Conservation (phyloP, 2,329 filamentous ascomycete species). For the Claviceps quebecensis region DNA sequence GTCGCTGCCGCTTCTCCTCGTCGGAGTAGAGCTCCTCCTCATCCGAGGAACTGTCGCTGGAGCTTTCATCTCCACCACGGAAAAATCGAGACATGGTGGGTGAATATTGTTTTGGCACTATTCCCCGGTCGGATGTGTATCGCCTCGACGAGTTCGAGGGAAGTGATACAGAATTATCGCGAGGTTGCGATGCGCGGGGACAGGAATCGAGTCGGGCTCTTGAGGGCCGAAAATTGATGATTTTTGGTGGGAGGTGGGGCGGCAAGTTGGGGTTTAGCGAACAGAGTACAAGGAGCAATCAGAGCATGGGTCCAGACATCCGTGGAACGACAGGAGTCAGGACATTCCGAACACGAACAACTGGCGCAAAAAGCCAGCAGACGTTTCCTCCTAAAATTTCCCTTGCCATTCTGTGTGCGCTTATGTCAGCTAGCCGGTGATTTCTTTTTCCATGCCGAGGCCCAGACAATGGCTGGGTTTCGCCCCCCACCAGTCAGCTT, state of each 20-base stretch:
- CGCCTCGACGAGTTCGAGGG: conserved; percentile 9
- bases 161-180: conserved; percentile 10
- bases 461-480: neutral
- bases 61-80: conserved; percentile 81
- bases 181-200: conserved; percentile 21
- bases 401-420: conserved; percentile 2
- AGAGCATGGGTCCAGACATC: neutral
- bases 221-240: conserved; percentile 25
- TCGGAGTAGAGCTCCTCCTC: conserved; percentile 83
- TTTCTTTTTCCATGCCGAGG: conserved; percentile 1
- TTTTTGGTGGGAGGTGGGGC: conserved; percentile 30
- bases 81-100: conserved; percentile 91
- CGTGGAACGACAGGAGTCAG: neutral
- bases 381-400: too few species aligned
- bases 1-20: conserved; percentile 22
- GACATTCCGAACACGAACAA: neutral
- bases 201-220: conserved; percentile 14
- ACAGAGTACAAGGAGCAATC: neutral
- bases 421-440: conserved; percentile 6
- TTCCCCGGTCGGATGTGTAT: conserved; percentile 3
- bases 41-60: conserved; percentile 86
- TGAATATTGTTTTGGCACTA: conserved; percentile 10
- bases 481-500: neutral
- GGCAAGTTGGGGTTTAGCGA: conserved; percentile 25
- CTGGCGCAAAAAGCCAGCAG: neutral